phyloP scores from a whole-genome alignment of 306 rosid genomes.

The Citrullus colocynthis region DNA sequence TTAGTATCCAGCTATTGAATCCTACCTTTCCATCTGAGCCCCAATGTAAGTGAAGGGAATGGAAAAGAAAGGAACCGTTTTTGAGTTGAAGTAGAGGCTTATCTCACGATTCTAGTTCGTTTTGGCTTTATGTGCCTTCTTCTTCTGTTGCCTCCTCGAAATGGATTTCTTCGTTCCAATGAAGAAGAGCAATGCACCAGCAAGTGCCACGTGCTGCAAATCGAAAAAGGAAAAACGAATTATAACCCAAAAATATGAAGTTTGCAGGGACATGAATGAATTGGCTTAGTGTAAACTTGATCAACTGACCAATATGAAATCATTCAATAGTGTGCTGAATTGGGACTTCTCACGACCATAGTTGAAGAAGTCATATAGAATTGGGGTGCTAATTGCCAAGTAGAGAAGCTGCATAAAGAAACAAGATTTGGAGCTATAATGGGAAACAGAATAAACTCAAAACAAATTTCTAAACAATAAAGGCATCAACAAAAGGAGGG shows the following conservation, averaged over 20 bases:
- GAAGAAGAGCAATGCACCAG: conserved; percentile 78
- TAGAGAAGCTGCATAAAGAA: conserved; percentile 36
- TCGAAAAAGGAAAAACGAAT: neutral
- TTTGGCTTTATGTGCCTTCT: conserved; percentile 64
- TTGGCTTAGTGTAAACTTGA: neutral
- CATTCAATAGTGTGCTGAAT: conserved; percentile 34
- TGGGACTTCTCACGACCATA: conserved; percentile 30
- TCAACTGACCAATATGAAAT: conserved; percentile 60
- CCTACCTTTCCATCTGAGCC: neutral
- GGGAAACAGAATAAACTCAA: neutral
- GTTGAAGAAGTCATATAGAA: conserved; percentile 75
- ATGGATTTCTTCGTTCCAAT: conserved; percentile 68
- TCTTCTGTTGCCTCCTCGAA: conserved; percentile 48
- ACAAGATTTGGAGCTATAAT: neutral
- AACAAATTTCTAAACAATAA: neutral
- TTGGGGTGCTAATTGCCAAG: conserved; percentile 48
- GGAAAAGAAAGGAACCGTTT: neutral
- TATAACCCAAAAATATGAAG: neutral
- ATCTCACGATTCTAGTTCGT: conserved; percentile 19
- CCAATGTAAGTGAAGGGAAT: neutral
- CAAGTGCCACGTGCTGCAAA: conserved; percentile 52
- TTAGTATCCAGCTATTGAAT: neutral
- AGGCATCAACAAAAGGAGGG: neutral
- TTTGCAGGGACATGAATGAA: neutral
- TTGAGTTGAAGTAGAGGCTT: neutral